phyloP scores from a whole-genome alignment of 768 basidiomycete species.

The Suillus luteus region DNA sequence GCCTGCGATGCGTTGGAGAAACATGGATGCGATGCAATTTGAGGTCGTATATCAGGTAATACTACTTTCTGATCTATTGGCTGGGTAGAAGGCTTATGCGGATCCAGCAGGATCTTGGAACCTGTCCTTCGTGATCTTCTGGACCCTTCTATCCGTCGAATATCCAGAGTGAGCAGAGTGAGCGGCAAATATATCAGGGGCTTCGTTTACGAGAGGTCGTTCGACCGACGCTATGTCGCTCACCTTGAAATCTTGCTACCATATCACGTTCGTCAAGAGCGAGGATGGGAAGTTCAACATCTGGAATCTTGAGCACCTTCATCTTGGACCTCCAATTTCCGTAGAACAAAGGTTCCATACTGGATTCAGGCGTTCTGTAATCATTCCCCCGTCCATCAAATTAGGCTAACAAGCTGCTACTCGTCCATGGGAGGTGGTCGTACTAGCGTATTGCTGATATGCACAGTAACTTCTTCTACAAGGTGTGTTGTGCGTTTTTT shows the following conservation, averaged over 20 bases:
- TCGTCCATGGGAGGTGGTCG: slow-evolving; percentile 97
- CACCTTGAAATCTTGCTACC: slow-evolving; percentile 76
- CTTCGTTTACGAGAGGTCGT: slow-evolving; percentile 68
- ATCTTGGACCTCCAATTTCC: slow-evolving; percentile 14
- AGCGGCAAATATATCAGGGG: slow-evolving; percentile 67
- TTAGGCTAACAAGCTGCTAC: slow-evolving; percentile 56
- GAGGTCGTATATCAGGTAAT: slow-evolving; percentile 85
- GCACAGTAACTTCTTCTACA: slow-evolving; percentile 99
- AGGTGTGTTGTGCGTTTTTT: slow-evolving; percentile 50
- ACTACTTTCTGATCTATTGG: neutral
- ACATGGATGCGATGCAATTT: slow-evolving; percentile 97
- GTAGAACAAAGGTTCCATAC: slow-evolving; percentile 13
- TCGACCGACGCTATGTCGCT: slow-evolving; percentile 73
- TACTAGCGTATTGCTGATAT: slow-evolving; percentile 96
- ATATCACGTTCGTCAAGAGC: slow-evolving; percentile 14
- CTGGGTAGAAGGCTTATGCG: slow-evolving; percentile 7
- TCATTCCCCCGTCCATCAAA: too few relatives aligned
- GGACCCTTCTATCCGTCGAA: slow-evolving; percentile 65
- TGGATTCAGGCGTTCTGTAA: slow-evolving; percentile 20
- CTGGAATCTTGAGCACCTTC: slow-evolving; percentile 16
- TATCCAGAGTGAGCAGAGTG: slow-evolving; percentile 49
- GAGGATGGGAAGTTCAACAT: slow-evolving; percentile 16
- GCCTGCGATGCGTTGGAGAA: slow-evolving; percentile 77
- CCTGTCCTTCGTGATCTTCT: slow-evolving; percentile 80
- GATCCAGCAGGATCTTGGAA: slow-evolving; percentile 73